Evolutionary conservation across 2,329 filamentous ascomycete genomes (phyloP).

Genomic region (Talaromyces verruculosus): DNA sequence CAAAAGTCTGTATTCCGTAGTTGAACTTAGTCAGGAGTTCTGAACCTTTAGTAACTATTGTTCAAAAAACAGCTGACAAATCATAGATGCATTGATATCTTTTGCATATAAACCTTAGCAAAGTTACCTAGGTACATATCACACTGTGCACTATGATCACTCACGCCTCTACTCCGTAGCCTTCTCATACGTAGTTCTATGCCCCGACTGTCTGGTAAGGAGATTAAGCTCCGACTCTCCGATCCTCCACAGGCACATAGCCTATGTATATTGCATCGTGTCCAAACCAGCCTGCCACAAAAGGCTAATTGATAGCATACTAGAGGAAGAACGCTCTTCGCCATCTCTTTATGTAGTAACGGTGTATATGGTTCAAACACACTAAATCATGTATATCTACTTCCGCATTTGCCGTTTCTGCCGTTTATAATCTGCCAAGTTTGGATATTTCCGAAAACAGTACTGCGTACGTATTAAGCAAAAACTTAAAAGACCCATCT

Average conservation of each 20-base stretch:
- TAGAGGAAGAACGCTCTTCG: not conserved
- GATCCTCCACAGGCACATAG: not conserved
- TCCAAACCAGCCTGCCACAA: not conserved
- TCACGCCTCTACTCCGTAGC: not conserved
- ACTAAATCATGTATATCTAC: not conserved
- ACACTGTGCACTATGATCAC: not conserved
- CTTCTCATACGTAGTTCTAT: not conserved
- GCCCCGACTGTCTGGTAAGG: not conserved
- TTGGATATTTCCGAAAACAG: not conserved
- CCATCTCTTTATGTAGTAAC: not conserved
- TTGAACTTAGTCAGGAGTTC: not conserved
- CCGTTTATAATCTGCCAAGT: not conserved
- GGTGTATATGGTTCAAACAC: not conserved
- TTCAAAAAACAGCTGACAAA: not conserved
- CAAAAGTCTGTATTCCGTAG: not conserved
- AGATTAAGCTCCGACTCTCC: not conserved
- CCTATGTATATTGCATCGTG: not conserved
- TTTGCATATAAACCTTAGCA: not conserved
- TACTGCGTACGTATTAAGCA: not conserved
- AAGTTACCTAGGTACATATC: not conserved
- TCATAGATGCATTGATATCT: not conserved
- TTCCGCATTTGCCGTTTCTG: not conserved
- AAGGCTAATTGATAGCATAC: not conserved
- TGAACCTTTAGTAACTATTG: not conserved
- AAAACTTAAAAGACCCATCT: not conserved